Conservation (phyloP, 1,139 yeast genomes). For the Blastobotrys serpentis region DNA sequence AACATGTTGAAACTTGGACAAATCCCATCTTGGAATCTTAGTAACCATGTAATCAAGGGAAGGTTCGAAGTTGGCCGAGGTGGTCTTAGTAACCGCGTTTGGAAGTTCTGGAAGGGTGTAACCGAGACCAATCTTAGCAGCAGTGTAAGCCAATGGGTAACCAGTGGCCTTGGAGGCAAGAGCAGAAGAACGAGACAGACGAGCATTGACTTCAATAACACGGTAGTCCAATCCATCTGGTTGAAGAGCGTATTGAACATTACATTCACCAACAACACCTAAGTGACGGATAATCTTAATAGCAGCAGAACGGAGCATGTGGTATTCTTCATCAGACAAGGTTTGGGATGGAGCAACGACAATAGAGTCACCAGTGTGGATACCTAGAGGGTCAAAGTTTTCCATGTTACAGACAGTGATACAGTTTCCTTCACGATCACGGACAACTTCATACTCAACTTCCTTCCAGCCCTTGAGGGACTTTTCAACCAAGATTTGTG, state of each 20-base stretch:
- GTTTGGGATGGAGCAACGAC: conserved; percentile 99
- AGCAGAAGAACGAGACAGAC: conserved; percentile 97
- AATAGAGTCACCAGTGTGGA: conserved; percentile 98
- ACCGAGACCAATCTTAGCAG: conserved; percentile 94
- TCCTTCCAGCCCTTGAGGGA: conserved; percentile 99
- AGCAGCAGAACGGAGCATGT: conserved; percentile 97
- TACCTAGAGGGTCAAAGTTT: conserved; percentile 97
- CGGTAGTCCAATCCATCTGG: conserved; percentile 94
- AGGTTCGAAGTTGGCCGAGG: conserved; percentile 97
- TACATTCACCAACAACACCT: conserved; percentile 99
- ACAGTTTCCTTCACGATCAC: conserved; percentile 95
- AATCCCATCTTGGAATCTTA: conserved; percentile 99
- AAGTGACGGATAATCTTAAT: conserved; percentile 95
- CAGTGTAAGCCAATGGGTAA: conserved; percentile 96
- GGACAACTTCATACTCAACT: conserved; percentile 97
- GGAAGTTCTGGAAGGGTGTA: conserved; percentile 89
- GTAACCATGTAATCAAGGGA: conserved; percentile 96
- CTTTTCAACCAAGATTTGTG: conserved; percentile 94
- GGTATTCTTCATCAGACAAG: conserved; percentile 93
- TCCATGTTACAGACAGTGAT: conserved; percentile 99
- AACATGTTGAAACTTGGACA: conserved; percentile 92
- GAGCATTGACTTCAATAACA: conserved; percentile 96
- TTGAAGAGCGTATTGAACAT: conserved; percentile 94
- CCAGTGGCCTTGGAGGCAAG: conserved; percentile 99
- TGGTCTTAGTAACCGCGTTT: conserved; percentile 91